phyloP scores from a whole-genome alignment of 768 basidiomycete species.

The Mycena metata region DNA sequence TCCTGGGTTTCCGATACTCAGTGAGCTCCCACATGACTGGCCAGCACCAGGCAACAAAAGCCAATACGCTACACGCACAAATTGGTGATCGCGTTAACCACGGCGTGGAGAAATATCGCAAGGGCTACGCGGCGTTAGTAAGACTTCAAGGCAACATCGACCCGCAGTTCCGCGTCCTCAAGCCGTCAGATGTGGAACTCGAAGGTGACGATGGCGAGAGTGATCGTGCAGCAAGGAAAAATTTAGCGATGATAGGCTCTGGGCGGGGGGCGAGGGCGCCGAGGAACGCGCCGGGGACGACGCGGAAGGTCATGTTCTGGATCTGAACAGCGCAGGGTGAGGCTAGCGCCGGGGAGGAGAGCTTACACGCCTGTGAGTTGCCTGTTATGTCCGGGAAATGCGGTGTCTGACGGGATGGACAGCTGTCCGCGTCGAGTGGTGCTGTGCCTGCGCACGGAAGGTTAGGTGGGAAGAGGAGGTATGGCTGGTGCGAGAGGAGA shows the following conservation, averaged over 20 bases:
- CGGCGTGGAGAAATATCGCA: background rate
- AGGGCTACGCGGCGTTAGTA: background rate
- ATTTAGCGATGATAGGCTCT: background rate
- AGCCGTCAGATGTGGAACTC: background rate
- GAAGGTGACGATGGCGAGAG: background rate
- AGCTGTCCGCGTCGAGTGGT: constrained; percentile 36
- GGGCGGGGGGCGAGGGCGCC: background rate
- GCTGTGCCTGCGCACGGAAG: constrained; percentile 8
- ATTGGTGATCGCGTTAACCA: background rate
- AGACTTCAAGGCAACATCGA: background rate
- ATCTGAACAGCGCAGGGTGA: background rate
- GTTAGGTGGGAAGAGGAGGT: constrained; percentile 18
- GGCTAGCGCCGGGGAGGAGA: background rate
- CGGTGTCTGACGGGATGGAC: too few species aligned
- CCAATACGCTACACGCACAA: background rate
- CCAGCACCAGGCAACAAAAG: background rate
- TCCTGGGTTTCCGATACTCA: background rate
- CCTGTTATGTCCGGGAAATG: too few species aligned
- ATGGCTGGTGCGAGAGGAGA: constrained; percentile 30
- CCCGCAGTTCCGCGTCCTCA: background rate
- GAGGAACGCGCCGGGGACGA: background rate
- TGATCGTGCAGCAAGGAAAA: background rate
- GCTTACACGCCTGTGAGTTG: background rate
- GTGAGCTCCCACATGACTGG: background rate
- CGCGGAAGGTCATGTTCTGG: background rate